Conservation (phyloP, 306 rosid species). For the Rubus idaeus region DNA sequence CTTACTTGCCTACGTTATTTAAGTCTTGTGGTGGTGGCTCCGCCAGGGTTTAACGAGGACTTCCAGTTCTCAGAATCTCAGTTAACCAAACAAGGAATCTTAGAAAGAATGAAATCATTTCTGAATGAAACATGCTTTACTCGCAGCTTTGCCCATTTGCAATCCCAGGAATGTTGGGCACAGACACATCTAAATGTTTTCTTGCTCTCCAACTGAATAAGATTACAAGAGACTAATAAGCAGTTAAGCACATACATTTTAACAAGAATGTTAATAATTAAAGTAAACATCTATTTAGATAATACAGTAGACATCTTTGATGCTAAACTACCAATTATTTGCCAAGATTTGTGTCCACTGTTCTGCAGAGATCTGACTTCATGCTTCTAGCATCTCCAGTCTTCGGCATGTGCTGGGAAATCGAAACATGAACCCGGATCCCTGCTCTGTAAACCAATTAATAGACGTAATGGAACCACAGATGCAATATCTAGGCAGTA, state of each 20-base stretch:
- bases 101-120: not conserved
- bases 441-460: not conserved
- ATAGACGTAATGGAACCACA: too few relatives aligned
- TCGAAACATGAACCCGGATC: not conserved
- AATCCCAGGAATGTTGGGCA: too few relatives aligned
- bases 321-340: not conserved
- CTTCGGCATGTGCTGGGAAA: not conserved
- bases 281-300: too few relatives aligned
- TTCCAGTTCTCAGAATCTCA: not conserved
- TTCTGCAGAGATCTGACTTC: not conserved
- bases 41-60: not conserved
- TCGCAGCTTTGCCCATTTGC: too few relatives aligned
- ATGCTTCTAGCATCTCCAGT: not conserved
- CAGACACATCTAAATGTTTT: too few relatives aligned
- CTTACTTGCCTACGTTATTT: not conserved
- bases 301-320: not conserved
- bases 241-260: too few relatives aligned
- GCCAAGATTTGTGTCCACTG: not conserved
- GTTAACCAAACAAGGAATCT: not conserved
- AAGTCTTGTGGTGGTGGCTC: not conserved
- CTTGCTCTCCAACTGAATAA: too few relatives aligned
- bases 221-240: not conserved
- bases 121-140: not conserved
- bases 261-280: too few relatives aligned
- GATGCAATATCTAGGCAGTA: not conserved